Conservation (phyloP, 1,284 basidiomycete genomes). For the Pseudozyma hubeiensis region DNA sequence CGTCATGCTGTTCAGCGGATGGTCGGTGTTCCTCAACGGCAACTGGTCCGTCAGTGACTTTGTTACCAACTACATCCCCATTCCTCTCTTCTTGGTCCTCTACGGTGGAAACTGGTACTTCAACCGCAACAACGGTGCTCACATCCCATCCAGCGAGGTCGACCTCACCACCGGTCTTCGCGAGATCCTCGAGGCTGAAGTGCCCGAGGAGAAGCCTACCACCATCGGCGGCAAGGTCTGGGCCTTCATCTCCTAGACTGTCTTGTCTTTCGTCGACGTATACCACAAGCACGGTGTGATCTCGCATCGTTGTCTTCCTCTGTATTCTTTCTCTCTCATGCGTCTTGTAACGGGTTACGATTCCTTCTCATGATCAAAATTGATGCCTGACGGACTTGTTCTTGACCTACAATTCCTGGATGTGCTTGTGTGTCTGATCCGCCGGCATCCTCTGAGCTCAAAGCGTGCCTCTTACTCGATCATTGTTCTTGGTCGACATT, state of each 20-base stretch:
- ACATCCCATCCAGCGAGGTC: slow-evolving; percentile 41
- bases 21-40: slow-evolving; percentile 52
- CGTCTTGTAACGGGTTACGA: no score
- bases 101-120: slow-evolving; percentile 74
- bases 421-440: no score
- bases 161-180: slow-evolving; percentile 74
- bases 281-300: no score
- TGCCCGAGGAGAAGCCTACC: slow-evolving; percentile 40
- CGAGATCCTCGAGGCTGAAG: slow-evolving; percentile 56
- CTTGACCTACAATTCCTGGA: no score
- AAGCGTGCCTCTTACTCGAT: no score
- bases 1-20: slow-evolving; percentile 69
- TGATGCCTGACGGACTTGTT: no score
- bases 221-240: slow-evolving; percentile 52
- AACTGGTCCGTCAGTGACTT: slow-evolving; percentile 72
- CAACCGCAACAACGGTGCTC: slow-evolving; percentile 70
- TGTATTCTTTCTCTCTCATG: no score
- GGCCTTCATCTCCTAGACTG: slow-evolving; percentile 13
- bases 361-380: no score
- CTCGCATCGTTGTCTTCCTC: no score
- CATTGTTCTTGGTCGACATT: no score
- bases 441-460: no score
- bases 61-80: slow-evolving; percentile 81
- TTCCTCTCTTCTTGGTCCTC: slow-evolving; percentile 79
- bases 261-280: no score